Conservation (phyloP, 179 eudicot species). For the Beta lomatogona region DNA sequence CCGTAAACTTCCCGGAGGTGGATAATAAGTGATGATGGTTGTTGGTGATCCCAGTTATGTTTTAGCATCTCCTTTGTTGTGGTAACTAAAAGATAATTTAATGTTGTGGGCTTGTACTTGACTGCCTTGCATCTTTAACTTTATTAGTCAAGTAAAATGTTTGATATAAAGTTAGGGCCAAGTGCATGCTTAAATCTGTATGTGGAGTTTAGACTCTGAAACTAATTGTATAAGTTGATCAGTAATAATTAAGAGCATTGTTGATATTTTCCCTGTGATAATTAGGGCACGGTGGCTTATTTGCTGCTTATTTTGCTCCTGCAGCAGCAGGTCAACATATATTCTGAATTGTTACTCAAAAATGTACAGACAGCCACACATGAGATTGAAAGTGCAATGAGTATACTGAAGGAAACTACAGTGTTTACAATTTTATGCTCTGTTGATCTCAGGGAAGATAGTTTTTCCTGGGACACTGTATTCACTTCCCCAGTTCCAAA, state of each 20-base stretch:
- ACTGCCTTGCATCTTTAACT: not conserved
- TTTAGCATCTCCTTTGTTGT: not conserved
- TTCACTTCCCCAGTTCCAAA: not conserved
- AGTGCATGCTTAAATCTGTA: not conserved
- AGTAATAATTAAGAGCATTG: not conserved
- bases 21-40: not conserved
- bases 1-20: not conserved
- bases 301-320: not conserved
- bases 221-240: not conserved
- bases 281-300: not conserved
- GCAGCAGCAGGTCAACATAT: not conserved
- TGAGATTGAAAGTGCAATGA: not conserved
- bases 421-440: no score
- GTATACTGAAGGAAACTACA: not conserved
- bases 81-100: not conserved
- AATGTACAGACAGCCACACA: not conserved
- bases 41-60: not conserved
- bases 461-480: not conserved
- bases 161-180: not conserved
- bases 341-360: not conserved
- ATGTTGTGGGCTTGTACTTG: not conserved
- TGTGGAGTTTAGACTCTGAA: not conserved
- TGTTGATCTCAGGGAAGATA: not conserved
- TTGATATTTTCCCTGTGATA: conserved; percentile 4
- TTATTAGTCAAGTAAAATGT: not conserved